Evolutionary conservation across 192 early-diverging fungal species (phyloP).

Genomic region (Helicostylum pulchrum): DNA sequence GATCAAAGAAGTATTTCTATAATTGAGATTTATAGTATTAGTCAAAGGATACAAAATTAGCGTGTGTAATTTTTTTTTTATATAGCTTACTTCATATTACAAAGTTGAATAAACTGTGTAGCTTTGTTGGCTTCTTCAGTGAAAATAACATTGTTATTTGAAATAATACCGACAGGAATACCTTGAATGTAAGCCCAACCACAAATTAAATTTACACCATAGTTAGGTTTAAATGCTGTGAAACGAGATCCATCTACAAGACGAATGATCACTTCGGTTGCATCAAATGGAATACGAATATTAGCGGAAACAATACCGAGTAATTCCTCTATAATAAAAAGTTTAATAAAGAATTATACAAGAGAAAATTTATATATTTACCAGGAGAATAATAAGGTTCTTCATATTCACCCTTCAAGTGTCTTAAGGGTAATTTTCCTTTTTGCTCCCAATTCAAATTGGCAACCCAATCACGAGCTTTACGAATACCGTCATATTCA

Average conservation of each 20-base stretch:
- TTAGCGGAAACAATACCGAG: conserved; percentile 64
- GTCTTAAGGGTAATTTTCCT: conserved; percentile 45
- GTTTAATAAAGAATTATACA: not conserved
- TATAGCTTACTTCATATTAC: conserved; percentile 49
- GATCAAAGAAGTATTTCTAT: conserved; percentile 54
- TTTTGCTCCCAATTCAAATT: conserved; percentile 55
- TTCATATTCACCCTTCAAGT: conserved; percentile 47
- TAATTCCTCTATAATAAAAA: conserved; percentile 48
- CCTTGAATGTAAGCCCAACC: conserved; percentile 67
- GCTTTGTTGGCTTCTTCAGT: conserved; percentile 66
- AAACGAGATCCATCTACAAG: conserved; percentile 66
- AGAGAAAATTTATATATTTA: conserved; percentile 10
- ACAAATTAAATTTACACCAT: conserved; percentile 60
- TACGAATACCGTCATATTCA: conserved; percentile 59
- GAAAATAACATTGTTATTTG: conserved; percentile 64
- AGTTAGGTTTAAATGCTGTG: conserved; percentile 61
- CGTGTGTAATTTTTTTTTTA: not conserved
- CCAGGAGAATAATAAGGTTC: conserved; percentile 56
- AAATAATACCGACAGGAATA: conserved; percentile 62
- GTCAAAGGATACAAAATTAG: not conserved
- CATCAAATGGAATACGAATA: conserved; percentile 62
- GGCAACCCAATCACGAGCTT: conserved; percentile 61
- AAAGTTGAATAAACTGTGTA: conserved; percentile 65
- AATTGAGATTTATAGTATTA: not conserved
- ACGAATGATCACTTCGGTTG: conserved; percentile 61